phyloP scores from a whole-genome alignment of 2,329 filamentous ascomycete species.

The Aspergillus niger region DNA sequence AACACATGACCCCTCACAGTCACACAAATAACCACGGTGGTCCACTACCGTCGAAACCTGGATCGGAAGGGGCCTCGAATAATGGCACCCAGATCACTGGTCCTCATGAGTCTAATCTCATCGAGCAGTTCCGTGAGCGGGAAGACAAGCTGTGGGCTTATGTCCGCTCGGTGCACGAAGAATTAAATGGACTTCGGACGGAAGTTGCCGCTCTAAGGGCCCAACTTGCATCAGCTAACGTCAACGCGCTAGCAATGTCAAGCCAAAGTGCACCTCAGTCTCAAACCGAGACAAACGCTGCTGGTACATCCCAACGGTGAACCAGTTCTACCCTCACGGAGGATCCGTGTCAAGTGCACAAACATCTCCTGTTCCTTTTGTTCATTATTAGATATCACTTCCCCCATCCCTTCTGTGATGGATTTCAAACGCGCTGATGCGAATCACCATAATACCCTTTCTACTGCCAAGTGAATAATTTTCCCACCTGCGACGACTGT shows the following conservation, averaged over 20 bases:
- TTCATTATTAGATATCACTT: constrained; percentile 1
- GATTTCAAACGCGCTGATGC: not conserved
- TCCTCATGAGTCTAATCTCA: constrained; percentile 26
- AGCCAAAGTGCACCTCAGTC: constrained; percentile 18
- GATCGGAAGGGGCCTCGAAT: constrained; percentile 28
- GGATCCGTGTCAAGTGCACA: not conserved
- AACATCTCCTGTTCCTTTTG: not conserved
- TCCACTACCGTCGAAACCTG: constrained; percentile 28
- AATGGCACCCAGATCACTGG: constrained; percentile 21
- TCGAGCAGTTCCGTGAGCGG: constrained; percentile 35
- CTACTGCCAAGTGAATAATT: not conserved
- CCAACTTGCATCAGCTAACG: constrained; percentile 40
- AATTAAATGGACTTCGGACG: constrained; percentile 42
- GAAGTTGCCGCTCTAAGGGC: constrained; percentile 45
- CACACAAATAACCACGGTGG: constrained; percentile 39
- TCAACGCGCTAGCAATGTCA: constrained; percentile 24
- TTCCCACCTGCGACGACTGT: not conserved
- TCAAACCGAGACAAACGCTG: constrained; percentile 16
- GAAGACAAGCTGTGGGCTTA: constrained; percentile 48
- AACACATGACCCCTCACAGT: constrained; percentile 38
- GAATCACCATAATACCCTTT: constrained; percentile 6
- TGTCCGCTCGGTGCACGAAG: constrained; percentile 46
- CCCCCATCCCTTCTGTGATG: not conserved
- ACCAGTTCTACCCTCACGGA: not conserved
- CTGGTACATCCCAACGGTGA: constrained; percentile 22